phyloP scores from a whole-genome alignment of 768 basidiomycete species.

The Clavulina sp. region DNA sequence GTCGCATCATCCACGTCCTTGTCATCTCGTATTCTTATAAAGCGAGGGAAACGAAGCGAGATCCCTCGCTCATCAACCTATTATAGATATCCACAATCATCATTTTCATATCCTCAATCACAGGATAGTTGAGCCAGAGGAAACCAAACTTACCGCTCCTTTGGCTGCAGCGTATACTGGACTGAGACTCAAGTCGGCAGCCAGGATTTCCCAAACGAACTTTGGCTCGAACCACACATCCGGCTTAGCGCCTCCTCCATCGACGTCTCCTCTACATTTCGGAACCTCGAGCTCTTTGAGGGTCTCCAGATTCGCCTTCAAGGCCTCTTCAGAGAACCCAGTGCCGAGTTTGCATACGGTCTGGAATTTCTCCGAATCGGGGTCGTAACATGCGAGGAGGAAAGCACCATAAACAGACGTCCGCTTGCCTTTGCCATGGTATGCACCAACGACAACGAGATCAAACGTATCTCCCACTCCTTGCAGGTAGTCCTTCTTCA shows the following conservation, averaged over 20 bases:
- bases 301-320: constrained; percentile 63
- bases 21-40: constrained; percentile 83
- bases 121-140: background rate
- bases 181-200: constrained; percentile 91
- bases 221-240: constrained; percentile 97
- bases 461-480: constrained; percentile 96
- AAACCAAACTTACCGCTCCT: constrained; percentile 44
- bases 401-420: constrained; percentile 97
- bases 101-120: background rate
- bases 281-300: constrained; percentile 61
- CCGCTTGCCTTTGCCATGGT: constrained; percentile 95
- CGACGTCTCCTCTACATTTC: constrained; percentile 65
- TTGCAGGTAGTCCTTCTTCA: constrained; percentile 96
- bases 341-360: constrained; percentile 99
- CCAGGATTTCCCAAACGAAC: constrained; percentile 95
- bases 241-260: constrained; percentile 83
- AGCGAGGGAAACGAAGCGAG: constrained; percentile 90
- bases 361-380: constrained; percentile 85
- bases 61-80: constrained; percentile 82
- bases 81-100: constrained; percentile 1
- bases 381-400: constrained; percentile 91
- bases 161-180: constrained; percentile 92
- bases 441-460: constrained; percentile 92
- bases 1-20: constrained; percentile 88
- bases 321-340: constrained; percentile 84